Conservation (phyloP, 2,329 filamentous ascomycete genomes). For the Lachnellula hyalina region DNA sequence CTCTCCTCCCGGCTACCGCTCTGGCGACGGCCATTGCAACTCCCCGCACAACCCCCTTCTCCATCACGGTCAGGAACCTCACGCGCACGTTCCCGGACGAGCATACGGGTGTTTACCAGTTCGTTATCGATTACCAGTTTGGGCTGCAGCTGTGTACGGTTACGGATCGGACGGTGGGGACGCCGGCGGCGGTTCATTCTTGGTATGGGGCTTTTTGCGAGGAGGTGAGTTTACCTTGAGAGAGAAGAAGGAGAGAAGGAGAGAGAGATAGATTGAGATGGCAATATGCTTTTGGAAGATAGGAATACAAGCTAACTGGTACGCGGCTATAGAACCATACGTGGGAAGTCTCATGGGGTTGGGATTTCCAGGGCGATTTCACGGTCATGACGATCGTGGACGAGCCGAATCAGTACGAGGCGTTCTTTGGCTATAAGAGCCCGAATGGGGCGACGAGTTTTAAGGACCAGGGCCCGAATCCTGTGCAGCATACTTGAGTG, state of each 20-base stretch:
- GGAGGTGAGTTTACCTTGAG: background rate
- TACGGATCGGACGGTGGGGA: background rate
- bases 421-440: conserved; percentile 17
- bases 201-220: conserved; percentile 3
- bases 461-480: background rate
- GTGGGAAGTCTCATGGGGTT: conserved; percentile 17
- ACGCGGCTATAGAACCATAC: background rate
- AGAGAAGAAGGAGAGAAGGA: too few species aligned
- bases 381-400: conserved; percentile 16
- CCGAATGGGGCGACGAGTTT: conserved; percentile 6
- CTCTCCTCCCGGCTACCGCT: background rate
- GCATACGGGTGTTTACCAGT: conserved; percentile 6
- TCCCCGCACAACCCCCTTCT: background rate
- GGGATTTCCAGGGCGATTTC: conserved; percentile 12
- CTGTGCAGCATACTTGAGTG: background rate
- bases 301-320: background rate
- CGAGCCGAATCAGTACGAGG: conserved; percentile 2
- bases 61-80: conserved; percentile 5
- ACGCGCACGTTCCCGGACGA: conserved; percentile 5
- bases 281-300: background rate
- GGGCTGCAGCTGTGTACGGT: conserved; percentile 1
- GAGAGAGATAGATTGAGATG: background rate
- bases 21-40: background rate
- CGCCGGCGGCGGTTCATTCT: background rate
- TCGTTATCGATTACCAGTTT: conserved; percentile 4